These are phyloP conservation scores for Hydrangea macrophylla DNA, from an alignment of 148 eudicot genomes.

Conservation along the genomic window DNA sequence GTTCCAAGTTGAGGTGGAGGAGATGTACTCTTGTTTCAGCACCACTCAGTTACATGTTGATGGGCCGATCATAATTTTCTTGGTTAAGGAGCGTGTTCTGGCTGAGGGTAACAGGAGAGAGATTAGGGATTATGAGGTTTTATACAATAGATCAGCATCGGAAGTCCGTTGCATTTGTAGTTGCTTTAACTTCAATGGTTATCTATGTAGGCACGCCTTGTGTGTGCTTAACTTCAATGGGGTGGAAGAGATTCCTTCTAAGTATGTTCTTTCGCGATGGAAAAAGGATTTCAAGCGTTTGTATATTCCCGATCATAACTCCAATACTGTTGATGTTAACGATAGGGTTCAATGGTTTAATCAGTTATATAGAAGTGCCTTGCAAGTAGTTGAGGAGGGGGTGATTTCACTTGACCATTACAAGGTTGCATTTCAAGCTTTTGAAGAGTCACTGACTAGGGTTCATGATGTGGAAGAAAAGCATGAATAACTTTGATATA, in stretches of 20 bases:
- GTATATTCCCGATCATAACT: conserved; percentile 30
- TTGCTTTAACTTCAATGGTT: conserved; percentile 73
- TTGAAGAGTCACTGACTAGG: conserved; percentile 61
- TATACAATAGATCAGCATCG: conserved; percentile 49
- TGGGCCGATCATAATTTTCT: conserved; percentile 51
- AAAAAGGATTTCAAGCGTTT: conserved; percentile 65
- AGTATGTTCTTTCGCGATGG: conserved; percentile 66
- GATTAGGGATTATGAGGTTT: conserved; percentile 63
- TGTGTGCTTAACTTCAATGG: conserved; percentile 72
- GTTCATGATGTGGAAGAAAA: conserved; percentile 55
- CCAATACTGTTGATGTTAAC: conserved; percentile 27
- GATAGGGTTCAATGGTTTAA: conserved; percentile 41
- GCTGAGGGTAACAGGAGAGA: conserved; percentile 56
- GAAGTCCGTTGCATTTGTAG: conserved; percentile 79
- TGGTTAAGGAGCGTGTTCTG: conserved; percentile 65
- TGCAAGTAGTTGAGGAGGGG: conserved; percentile 83
- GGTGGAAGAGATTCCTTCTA: conserved; percentile 65
- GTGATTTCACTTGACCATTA: conserved; percentile 68
- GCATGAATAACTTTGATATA: conserved; percentile 25
- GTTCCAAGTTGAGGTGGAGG: conserved; percentile 77
- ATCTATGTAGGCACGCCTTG: conserved; percentile 68
- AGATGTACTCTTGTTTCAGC: conserved; percentile 79
- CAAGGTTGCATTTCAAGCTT: conserved; percentile 56
- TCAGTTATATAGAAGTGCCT: conserved; percentile 61
- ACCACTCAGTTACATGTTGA: conserved; percentile 59